These are phyloP conservation scores for Umbellularia californica DNA, from an alignment of 164 flowering plant genomes.

Conservation along the genomic window DNA sequence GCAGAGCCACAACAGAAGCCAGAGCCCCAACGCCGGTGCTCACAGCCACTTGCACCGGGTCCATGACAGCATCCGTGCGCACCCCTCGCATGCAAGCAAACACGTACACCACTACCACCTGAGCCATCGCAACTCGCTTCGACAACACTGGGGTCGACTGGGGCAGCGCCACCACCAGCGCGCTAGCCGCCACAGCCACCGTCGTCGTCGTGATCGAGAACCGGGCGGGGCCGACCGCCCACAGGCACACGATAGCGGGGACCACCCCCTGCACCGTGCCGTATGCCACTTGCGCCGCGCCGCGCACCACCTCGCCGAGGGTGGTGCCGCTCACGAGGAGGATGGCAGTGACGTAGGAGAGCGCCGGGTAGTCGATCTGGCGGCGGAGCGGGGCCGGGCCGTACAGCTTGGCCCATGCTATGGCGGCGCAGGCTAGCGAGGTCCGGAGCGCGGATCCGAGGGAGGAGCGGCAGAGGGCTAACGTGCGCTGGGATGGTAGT, in stretches of 20 bases:
- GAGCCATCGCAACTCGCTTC: slow-evolving; percentile 67
- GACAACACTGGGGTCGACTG: slow-evolving; percentile 43
- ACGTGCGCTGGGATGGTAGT: background rate
- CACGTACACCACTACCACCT: slow-evolving; percentile 60
- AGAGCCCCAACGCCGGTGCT: slow-evolving; percentile 63
- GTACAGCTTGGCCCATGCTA: slow-evolving; percentile 52
- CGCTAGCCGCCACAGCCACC: slow-evolving; percentile 40
- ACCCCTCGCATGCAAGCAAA: slow-evolving; percentile 35
- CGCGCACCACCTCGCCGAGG: slow-evolving; percentile 58
- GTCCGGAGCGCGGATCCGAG: slow-evolving; percentile 58
- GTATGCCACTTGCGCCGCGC: slow-evolving; percentile 52
- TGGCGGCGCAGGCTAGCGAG: slow-evolving; percentile 61
- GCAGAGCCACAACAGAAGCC: slow-evolving; percentile 60
- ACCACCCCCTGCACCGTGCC: slow-evolving; percentile 55
- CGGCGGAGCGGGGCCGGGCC: slow-evolving; percentile 37
- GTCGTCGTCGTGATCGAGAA: slow-evolving; percentile 31
- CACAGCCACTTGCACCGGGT: slow-evolving; percentile 60
- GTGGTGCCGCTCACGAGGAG: slow-evolving; percentile 55
- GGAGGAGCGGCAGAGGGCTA: slow-evolving; percentile 39
- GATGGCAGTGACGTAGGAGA: slow-evolving; percentile 60
- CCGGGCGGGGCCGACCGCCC: slow-evolving; percentile 54
- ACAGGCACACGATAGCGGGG: slow-evolving; percentile 51
- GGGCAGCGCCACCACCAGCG: slow-evolving; percentile 55
- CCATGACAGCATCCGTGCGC: slow-evolving; percentile 38
- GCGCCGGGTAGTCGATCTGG: slow-evolving; percentile 55